phyloP scores from a whole-genome alignment of 768 basidiomycete species.

The Paxillus involutus region DNA sequence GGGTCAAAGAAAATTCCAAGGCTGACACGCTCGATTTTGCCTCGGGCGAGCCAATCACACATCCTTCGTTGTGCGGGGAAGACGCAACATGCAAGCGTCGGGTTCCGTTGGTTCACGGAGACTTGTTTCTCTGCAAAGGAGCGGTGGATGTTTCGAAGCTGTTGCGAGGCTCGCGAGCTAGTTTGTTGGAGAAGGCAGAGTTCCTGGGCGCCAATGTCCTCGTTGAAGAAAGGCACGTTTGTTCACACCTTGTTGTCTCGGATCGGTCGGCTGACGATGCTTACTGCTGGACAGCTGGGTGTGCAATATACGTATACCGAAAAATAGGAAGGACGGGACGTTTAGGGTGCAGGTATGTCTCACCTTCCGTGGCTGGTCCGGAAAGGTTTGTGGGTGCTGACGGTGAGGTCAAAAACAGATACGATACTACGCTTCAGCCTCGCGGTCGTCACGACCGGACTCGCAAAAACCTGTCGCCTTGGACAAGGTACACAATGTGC shows the following conservation, averaged over 20 bases:
- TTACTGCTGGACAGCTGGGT: slow-evolving; percentile 49
- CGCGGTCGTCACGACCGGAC: slow-evolving; percentile 51
- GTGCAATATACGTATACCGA: slow-evolving; percentile 57
- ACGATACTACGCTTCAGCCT: slow-evolving; percentile 59
- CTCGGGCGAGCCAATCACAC: slow-evolving; percentile 40
- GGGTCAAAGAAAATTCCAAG: slow-evolving; percentile 27
- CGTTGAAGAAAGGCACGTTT: slow-evolving; percentile 67
- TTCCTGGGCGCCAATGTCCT: slow-evolving; percentile 57
- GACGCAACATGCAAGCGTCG: slow-evolving; percentile 25
- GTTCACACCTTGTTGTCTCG: neutral
- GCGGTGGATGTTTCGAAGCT: slow-evolving; percentile 63
- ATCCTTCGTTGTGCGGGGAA: slow-evolving; percentile 31
- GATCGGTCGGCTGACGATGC: slow-evolving; percentile 6
- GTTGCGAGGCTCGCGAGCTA: slow-evolving; percentile 52
- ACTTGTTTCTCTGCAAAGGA: slow-evolving; percentile 57
- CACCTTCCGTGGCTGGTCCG: neutral
- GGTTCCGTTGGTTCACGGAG: slow-evolving; percentile 34
- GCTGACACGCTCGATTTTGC: slow-evolving; percentile 32
- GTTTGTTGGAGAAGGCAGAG: slow-evolving; percentile 50
- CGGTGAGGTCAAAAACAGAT: slow-evolving; percentile 41
- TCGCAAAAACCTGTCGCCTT: slow-evolving; percentile 63
- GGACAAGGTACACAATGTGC: slow-evolving; percentile 58
- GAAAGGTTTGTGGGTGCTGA: neutral
- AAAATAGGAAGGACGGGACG: slow-evolving; percentile 44
- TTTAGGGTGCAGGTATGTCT: slow-evolving; percentile 61